Conservation (phyloP, 2,329 filamentous ascomycete species). For the Nothopassalora personata region DNA sequence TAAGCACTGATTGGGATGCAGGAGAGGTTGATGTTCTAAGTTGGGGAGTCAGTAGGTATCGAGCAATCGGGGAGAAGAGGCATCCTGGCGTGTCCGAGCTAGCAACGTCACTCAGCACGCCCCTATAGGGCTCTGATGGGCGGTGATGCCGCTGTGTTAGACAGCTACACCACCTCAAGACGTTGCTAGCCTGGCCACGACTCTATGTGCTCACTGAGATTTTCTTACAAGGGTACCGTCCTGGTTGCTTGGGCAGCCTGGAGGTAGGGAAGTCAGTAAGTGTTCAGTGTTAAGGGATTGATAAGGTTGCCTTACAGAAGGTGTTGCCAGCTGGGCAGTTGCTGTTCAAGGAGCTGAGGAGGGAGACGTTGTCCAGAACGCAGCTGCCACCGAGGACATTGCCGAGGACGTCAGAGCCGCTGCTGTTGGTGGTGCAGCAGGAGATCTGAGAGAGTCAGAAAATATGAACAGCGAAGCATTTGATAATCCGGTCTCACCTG, state of each 20-base stretch:
- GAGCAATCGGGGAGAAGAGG: no score
- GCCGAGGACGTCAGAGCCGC: constrained; percentile 1
- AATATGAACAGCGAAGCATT: no score
- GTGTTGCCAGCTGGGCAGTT: constrained; percentile 13
- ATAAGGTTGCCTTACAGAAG: constrained; percentile 12
- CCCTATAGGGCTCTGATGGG: no score
- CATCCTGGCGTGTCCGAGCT: no score
- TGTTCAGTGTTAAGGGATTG: constrained; percentile 2
- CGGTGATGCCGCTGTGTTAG: no score
- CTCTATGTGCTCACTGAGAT: no score
- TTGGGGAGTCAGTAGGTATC: no score
- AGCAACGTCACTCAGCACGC: no score
- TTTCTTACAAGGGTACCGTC: neutral
- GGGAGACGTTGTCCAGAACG: constrained; percentile 4
- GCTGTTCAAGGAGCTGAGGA: constrained; percentile 3
- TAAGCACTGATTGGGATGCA: constrained; percentile 1
- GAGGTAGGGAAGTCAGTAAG: no score
- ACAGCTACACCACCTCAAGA: no score
- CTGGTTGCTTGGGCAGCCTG: neutral
- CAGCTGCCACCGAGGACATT: constrained; percentile 13
- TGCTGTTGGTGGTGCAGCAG: constrained; percentile 13
- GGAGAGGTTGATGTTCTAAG: neutral
- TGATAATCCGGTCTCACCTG: neutral
- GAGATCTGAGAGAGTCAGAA: constrained; percentile 2
- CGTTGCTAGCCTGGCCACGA: no score